A percentile compares a stretch with the other conserved stretches of the same genome.
phyloP scores from a whole-genome alignment of 2,329 filamentous ascomycete species.

The Fusarium irregulare region DNA sequence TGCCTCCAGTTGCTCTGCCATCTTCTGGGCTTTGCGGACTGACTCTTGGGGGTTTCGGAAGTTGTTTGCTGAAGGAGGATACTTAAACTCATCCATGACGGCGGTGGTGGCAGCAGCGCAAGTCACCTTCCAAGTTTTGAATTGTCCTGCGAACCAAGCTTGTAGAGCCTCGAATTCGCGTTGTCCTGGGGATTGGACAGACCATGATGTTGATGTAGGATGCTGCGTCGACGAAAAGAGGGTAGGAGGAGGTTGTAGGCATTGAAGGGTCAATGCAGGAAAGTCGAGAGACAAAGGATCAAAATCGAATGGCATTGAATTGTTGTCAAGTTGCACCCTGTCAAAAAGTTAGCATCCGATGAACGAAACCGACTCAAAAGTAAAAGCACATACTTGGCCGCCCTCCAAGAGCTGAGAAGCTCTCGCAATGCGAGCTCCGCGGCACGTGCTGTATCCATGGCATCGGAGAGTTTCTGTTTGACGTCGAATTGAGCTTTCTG shows the following conservation, averaged over 20 bases:
- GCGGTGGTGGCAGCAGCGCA: slow-evolving; percentile 63
- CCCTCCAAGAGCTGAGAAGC: slow-evolving; percentile 81
- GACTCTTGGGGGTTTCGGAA: slow-evolving; percentile 59
- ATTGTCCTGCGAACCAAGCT: slow-evolving; percentile 73
- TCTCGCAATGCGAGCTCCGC: slow-evolving; percentile 88
- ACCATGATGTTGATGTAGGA: slow-evolving; percentile 82
- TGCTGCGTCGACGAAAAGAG: slow-evolving; percentile 85
- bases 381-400: slow-evolving; percentile 74
- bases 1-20: slow-evolving; percentile 71
- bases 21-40: slow-evolving; percentile 60
- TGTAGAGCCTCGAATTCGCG: slow-evolving; percentile 80
- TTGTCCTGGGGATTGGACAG: slow-evolving; percentile 77
- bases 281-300: slow-evolving; percentile 88
- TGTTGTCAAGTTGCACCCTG: slow-evolving; percentile 67
- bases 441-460: slow-evolving; percentile 82
- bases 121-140: slow-evolving; percentile 71
- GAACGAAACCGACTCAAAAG: neutral
- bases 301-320: slow-evolving; percentile 76
- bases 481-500: slow-evolving; percentile 73
- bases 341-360: slow-evolving; percentile 24
- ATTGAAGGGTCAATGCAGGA: slow-evolving; percentile 83
- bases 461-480: slow-evolving; percentile 73
- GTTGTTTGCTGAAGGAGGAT: slow-evolving; percentile 56
- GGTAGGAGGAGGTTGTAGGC: slow-evolving; percentile 83
- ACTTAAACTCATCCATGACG: slow-evolving; percentile 62